Base-by-base conservation (phyloP, 177 flowering plant genomes). In the Vitis hybrid region DNA sequence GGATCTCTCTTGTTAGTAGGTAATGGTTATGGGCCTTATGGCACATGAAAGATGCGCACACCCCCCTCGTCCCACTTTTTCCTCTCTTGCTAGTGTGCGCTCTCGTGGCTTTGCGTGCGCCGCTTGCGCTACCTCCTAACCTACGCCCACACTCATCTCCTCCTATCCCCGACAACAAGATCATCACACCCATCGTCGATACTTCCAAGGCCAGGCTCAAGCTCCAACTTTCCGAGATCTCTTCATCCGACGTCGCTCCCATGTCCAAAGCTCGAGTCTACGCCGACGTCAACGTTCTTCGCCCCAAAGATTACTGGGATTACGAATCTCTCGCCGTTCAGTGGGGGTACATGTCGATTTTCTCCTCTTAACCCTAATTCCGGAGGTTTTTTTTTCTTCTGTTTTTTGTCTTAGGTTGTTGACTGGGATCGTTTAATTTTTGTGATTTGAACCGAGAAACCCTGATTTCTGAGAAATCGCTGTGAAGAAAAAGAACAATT, bases 261-360 rank as follows among this genome's bases (percentile, higher is more conserved):
- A 81, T 84, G 86, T 86, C 90, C 57, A 84, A 86, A 67, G 81
- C 90, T 55, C 78, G 87, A 13, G 90, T 86, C 51, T 84, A 86
- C 70, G 20, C 87, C 3, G 90, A 86, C 30, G 77, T 86, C 58
- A 86, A 86, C 64, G 87, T 86, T 35, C 11, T 78, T 50, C 90
- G 90, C 17, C 90, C 90, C 54, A 82, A 81, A 52, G 90, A 84
- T 46, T 86, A 86, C 66, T 86, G 86, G 87, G 90, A 86, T 60
- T 86, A 86, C 78, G 90, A 86, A 69, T 81, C 87, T 17, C 90
- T 84, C 77, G 64, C 82, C 20, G 85, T 86, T 68, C 87, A 86
- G 63, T 86, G 90, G 90, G 90, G 90, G 90, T 86, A 79, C 58
- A 2, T 51, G 9, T 58, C 4, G 5, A 63, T 64, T n/a, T n/a